phyloP scores from a whole-genome alignment of 352 stramenopile genomes.

The Saprolegnia diclina region DNA sequence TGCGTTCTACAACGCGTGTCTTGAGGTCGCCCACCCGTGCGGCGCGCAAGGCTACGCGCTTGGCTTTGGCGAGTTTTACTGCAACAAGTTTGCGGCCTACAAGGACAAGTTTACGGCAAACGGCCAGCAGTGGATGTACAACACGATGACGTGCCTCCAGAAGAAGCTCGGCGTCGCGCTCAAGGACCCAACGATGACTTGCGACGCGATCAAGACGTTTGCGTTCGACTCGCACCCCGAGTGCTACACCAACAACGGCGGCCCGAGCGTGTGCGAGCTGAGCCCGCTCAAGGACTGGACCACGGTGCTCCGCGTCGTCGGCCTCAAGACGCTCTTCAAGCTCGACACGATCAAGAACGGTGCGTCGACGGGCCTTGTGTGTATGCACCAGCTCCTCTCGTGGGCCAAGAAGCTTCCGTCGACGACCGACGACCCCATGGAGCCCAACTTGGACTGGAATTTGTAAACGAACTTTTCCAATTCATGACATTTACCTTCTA shows the following conservation, averaged over 20 bases:
- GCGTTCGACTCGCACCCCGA: constrained; percentile 35
- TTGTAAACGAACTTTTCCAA: not conserved
- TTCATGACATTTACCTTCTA: too few relatives aligned
- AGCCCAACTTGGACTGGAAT: not conserved
- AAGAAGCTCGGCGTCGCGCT: constrained; percentile 30
- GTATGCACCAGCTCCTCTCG: constrained; percentile 3
- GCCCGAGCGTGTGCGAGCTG: constrained; percentile 31
- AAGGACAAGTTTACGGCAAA: constrained; percentile 29
- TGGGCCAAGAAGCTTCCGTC: not conserved
- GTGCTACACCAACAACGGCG: constrained; percentile 31
- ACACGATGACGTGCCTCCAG: constrained; percentile 35
- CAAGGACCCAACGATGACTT: constrained; percentile 16
- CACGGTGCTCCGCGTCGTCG: constrained; percentile 31
- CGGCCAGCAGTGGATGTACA: constrained; percentile 33
- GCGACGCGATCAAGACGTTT: constrained; percentile 30
- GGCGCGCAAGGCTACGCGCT: constrained; percentile 30
- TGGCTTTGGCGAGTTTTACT: constrained; percentile 34
- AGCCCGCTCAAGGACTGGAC: constrained; percentile 29
- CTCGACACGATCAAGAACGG: constrained; percentile 33
- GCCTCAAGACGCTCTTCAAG: constrained; percentile 31
- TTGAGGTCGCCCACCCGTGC: constrained; percentile 31
- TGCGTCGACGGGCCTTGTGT: constrained; percentile 23
- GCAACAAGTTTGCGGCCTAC: constrained; percentile 30
- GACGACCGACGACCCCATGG: not conserved
- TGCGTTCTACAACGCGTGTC: constrained; percentile 33